These are phyloP conservation scores for Cadophora sp. DNA, from an alignment of 2,329 filamentous ascomycete species.

Conservation along the genomic window DNA sequence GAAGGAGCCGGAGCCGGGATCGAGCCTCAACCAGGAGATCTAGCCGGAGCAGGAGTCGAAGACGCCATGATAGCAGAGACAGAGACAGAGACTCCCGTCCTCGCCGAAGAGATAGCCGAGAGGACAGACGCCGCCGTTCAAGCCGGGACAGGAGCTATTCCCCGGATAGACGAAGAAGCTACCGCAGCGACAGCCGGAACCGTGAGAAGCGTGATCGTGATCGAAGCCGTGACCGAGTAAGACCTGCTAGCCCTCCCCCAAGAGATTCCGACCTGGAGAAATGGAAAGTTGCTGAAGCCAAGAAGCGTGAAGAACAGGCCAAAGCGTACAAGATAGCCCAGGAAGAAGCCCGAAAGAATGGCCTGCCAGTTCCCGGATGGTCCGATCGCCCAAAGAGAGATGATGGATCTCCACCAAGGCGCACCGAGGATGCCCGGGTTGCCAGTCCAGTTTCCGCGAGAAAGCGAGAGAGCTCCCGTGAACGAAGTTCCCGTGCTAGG, in stretches of 20 bases:
- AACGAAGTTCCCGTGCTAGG: constrained; percentile 43
- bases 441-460: constrained; percentile 38
- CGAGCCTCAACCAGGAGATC: constrained; percentile 37
- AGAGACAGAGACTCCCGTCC: constrained; percentile 37
- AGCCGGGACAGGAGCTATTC: constrained; percentile 35
- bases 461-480: constrained; percentile 44
- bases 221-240: constrained; percentile 35
- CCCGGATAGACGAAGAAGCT: constrained; percentile 38
- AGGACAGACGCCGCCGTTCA: constrained; percentile 41
- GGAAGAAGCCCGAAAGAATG: constrained; percentile 65
- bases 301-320: constrained; percentile 67
- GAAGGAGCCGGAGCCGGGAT: constrained; percentile 41
- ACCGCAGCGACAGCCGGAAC: constrained; percentile 37
- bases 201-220: constrained; percentile 32
- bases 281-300: constrained; percentile 66
- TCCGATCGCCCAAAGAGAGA: constrained; percentile 29
- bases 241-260: constrained; percentile 24
- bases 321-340: constrained; percentile 69
- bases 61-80: constrained; percentile 38
- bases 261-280: constrained; percentile 34
- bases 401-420: constrained; percentile 25
- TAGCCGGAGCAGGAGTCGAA: constrained; percentile 37
- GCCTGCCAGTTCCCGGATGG: constrained; percentile 59
- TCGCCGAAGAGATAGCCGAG: constrained; percentile 38
- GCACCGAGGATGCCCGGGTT: constrained; percentile 32